Evolutionary conservation across 1,284 basidiomycete species (phyloP).

Genomic region (Malassezia yamatoensis): DNA sequence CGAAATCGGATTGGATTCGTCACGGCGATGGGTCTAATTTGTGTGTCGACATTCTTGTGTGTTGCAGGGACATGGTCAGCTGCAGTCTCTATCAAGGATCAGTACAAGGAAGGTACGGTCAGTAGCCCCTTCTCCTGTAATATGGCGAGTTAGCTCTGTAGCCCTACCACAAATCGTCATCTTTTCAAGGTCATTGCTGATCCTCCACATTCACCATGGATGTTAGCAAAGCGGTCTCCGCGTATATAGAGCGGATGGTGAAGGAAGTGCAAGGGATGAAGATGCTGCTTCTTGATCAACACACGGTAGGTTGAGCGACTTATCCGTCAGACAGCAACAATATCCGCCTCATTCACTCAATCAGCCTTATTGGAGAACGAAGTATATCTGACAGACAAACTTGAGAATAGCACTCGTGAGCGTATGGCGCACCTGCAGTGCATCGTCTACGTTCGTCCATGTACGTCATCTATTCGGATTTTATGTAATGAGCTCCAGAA

Average conservation of each 20-base stretch:
- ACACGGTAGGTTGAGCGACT: conserved; percentile 54
- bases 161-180: background rate
- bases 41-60: conserved; percentile 43
- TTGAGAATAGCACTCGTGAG: conserved; percentile 61
- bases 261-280: conserved; percentile 79
- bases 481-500: conserved; percentile 64
- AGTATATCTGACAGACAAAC: conserved; percentile 91
- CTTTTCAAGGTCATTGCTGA: background rate
- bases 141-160: background rate
- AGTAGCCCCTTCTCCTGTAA: conserved; percentile 48
- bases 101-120: conserved; percentile 40
- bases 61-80: conserved; percentile 48
- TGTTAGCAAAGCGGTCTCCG: conserved; percentile 84
- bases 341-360: conserved; percentile 88
- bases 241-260: conserved; percentile 83
- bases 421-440: conserved; percentile 91
- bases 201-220: conserved; percentile 59
- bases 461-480: conserved; percentile 67
- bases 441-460: conserved; percentile 79
- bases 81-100: conserved; percentile 43
- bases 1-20: conserved; percentile 20
- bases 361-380: conserved; percentile 88
- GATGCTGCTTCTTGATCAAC: conserved; percentile 85
- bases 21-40: conserved; percentile 36
- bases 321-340: conserved; percentile 62